These are phyloP conservation scores for Gracilaria vermiculophylla DNA, from an alignment of 23 red algal species.

Conservation along the genomic window DNA sequence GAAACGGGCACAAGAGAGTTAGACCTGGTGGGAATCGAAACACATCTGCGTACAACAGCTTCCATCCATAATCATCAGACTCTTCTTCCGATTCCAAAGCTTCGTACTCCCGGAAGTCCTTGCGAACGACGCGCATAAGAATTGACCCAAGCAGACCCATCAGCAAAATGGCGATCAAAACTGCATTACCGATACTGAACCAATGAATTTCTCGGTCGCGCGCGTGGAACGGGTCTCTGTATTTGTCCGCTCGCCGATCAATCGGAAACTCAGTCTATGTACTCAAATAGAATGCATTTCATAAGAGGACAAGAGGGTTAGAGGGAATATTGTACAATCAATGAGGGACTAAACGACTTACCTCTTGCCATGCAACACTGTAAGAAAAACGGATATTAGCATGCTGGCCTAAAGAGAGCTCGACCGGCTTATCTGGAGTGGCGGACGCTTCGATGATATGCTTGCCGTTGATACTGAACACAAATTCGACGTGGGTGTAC, in stretches of 20 bases:
- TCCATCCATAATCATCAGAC: slow-evolving; percentile 68
- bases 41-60: slow-evolving; percentile 57
- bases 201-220: slow-evolving; percentile 81
- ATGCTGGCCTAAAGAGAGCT: slow-evolving; percentile 5
- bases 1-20: slow-evolving; percentile 49
- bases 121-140: slow-evolving; percentile 66
- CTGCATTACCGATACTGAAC: slow-evolving; percentile 91
- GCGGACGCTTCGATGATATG: slow-evolving; percentile 65
- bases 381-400: slow-evolving; percentile 64
- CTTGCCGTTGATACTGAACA: slow-evolving; percentile 33
- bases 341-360: neutral
- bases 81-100: slow-evolving; percentile 60
- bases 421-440: slow-evolving; percentile 47
- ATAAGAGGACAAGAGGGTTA: neutral
- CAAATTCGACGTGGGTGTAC: slow-evolving; percentile 64
- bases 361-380: slow-evolving; percentile 47
- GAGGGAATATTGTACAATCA: neutral
- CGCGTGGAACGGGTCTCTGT: slow-evolving; percentile 56
- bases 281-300: too few relatives aligned
- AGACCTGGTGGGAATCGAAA: slow-evolving; percentile 60
- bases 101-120: slow-evolving; percentile 63
- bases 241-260: slow-evolving; percentile 49
- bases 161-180: slow-evolving; percentile 35
- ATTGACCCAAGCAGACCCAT: slow-evolving; percentile 54
- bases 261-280: slow-evolving; percentile 48